A percentile compares a stretch with the other conserved stretches of the same genome.
phyloP scores from a whole-genome alignment of 208 protist genomes.

The Acanthamoeba lenticulata region DNA sequence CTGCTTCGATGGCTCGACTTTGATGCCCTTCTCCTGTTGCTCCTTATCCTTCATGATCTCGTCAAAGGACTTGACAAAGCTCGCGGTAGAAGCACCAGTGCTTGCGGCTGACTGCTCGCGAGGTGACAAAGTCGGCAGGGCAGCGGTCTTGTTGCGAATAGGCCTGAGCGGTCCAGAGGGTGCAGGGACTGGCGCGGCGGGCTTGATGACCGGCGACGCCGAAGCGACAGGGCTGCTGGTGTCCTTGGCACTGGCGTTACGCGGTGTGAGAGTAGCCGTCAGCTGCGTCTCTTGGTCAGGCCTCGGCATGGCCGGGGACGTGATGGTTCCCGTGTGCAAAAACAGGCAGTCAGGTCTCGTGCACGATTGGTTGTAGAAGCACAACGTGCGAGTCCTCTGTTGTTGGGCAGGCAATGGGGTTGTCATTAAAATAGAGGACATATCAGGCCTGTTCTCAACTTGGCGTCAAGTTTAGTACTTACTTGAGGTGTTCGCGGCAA shows the following conservation, averaged over 20 bases:
- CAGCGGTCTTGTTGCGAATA: background rate
- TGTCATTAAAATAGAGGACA: background rate
- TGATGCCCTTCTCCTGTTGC: background rate
- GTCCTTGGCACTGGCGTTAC: background rate
- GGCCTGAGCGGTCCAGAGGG: background rate
- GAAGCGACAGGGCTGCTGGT: background rate
- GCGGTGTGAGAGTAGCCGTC: background rate
- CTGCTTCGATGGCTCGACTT: background rate
- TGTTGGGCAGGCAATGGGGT: background rate
- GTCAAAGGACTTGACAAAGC: background rate
- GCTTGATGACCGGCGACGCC: background rate
- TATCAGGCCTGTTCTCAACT: background rate
- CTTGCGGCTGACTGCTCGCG: background rate
- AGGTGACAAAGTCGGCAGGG: background rate
- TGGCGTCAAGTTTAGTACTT: background rate
- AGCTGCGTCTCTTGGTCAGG: background rate
- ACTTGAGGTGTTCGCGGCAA: background rate
- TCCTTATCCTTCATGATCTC: constrained; percentile 18
- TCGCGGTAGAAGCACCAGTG: background rate
- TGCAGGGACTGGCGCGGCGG: background rate
- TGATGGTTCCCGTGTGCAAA: background rate
- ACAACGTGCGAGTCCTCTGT: background rate
- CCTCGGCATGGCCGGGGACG: background rate
- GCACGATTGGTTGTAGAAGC: constrained; percentile 14
- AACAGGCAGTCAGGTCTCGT: background rate